Percentiles rank a stretch among this genome's conserved stretches.
Evolutionary conservation across 805 yeast species (phyloP).

Genomic region (Nakazawaea holstii): DNA sequence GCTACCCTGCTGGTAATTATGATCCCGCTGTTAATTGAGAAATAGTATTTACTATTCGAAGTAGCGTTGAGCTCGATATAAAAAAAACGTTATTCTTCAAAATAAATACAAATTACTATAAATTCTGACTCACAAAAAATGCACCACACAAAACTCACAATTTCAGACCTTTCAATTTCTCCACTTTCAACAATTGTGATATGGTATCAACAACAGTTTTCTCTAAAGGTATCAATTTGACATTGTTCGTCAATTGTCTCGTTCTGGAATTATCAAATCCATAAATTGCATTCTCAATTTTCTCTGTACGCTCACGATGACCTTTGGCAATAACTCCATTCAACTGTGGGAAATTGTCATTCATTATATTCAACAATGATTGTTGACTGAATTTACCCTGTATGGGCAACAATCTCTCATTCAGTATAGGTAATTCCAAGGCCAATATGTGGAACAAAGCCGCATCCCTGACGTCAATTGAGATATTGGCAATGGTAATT

Average conservation of each 20-base stretch:
- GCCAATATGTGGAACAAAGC: constrained; percentile 33
- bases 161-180: no score
- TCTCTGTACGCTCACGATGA: constrained; percentile 20
- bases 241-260: constrained; percentile 25
- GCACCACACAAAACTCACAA: no score
- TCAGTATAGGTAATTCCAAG: constrained; percentile 18
- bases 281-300: not conserved
- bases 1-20: no score
- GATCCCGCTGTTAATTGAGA: no score
- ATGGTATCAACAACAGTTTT: constrained; percentile 30
- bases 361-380: constrained; percentile 23
- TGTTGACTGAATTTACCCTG: constrained; percentile 21
- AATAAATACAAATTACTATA: no score
- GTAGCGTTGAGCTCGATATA: no score
- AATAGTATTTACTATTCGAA: no score
- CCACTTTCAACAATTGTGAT: no score
- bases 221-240: constrained; percentile 33
- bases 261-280: constrained; percentile 14
- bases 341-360: constrained; percentile 35
- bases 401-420: constrained; percentile 26
- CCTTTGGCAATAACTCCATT: constrained; percentile 40
- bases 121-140: no score
- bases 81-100: no score
- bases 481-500: not conserved
- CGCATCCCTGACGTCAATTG: constrained; percentile 40